Percentiles rank a stretch among this genome's conserved stretches.
phyloP scores from a whole-genome alignment of 208 protist species.

The Vickermania spadyakhi region DNA sequence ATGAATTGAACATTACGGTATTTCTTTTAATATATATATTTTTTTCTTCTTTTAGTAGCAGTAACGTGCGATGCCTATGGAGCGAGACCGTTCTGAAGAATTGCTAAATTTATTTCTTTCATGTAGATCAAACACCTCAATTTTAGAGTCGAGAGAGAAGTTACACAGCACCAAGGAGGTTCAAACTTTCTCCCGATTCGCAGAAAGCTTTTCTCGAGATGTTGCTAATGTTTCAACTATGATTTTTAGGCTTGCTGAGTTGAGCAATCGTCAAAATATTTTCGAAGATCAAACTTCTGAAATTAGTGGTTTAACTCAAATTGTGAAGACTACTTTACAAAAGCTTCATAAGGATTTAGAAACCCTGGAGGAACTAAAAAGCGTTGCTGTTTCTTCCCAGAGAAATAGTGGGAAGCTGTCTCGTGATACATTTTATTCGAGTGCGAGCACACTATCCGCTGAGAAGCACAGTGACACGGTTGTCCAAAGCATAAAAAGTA shows the following conservation, averaged over 20 bases:
- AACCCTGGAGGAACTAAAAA: constrained; percentile 72
- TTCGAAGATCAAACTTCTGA: constrained; percentile 86
- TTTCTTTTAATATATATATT: no score
- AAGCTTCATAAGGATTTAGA: constrained; percentile 67
- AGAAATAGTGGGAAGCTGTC: no score
- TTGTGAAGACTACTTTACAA: constrained; percentile 72
- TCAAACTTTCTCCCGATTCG: constrained; percentile 72
- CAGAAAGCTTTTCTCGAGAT: constrained; percentile 67
- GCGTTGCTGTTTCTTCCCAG: constrained; percentile 41
- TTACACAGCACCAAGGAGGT: constrained; percentile 64
- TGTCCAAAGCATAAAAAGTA: constrained; percentile 63
- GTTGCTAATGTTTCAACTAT: constrained; percentile 72
- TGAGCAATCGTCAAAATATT: constrained; percentile 68
- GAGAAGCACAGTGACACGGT: constrained; percentile 38
- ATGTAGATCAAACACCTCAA: constrained; percentile 1
- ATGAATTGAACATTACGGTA: no score
- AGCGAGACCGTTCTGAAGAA: constrained; percentile 25
- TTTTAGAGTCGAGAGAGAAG: not conserved
- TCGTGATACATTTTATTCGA: constrained; percentile 1
- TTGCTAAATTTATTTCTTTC: constrained; percentile 21
- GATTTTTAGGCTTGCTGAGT: constrained; percentile 74
- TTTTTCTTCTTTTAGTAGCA: constrained; percentile 1
- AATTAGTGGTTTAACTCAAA: constrained; percentile 62
- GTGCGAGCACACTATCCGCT: constrained; percentile 7
- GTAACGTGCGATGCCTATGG: constrained; percentile 12